Base-by-base conservation (phyloP, 768 basidiomycete genomes). In the Stropharia rugosoannulata region DNA sequence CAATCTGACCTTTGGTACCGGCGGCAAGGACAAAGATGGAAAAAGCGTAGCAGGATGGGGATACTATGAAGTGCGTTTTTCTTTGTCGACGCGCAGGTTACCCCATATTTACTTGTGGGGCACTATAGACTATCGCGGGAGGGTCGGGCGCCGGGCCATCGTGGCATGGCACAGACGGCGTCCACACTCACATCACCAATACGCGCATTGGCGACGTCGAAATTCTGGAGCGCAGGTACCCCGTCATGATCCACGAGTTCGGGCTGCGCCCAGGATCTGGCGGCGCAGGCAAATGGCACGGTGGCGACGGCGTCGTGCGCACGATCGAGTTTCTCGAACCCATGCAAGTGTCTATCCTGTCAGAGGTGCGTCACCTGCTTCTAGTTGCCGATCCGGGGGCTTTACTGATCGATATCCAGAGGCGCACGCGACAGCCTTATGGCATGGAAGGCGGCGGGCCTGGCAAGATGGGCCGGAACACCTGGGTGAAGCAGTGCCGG, bases 191-290 rank as follows among this genome's bases (percentile, higher is more conserved):
- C 65, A 94, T 94, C 62, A 95, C 95, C 0, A 95, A 94, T 69
- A 94, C 93, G 9, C 85, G 93, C 10, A 95, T 95, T 41, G 93
- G 93, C 18, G 95, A 98, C 63, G 87, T 95, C 36, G 95, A 98
- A 67, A 89, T 96, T 64, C 80, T 98, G 36, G 95, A 98, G 67
- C 83, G 95, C 46, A 85, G 95, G 42, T 98, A 97, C 68, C 95
- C 95, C 0, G 85, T 96, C n/a, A 75, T 97, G 61, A 62, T 98
- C 13, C 91, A 90, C 66, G 84, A 82, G 64, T 97, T 97, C 67
- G 89, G 86, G 5, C 67, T 94, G 44, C 82, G 93, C 19, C 66
- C 77, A 13, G 85, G 80, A 42, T 89, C 87, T 8, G 90, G 80
- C 27, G 93, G 93, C 0, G 67, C 70, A 36, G 93, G 93, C 4